These are phyloP conservation scores for Neonectria magnoliae DNA, from an alignment of 2,329 filamentous ascomycete species.

Conservation along the genomic window DNA sequence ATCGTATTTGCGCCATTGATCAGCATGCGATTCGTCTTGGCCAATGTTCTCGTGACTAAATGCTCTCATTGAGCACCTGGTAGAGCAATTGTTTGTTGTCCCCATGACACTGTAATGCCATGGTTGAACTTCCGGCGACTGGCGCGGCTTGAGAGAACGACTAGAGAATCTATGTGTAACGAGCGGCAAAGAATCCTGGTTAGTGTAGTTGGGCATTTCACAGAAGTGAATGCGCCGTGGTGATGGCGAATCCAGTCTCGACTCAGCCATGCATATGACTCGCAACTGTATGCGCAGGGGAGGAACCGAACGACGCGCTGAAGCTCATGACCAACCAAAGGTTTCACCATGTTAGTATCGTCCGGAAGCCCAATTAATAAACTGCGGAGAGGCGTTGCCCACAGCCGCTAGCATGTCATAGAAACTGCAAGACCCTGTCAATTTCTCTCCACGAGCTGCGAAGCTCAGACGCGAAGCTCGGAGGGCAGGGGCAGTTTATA, in stretches of 20 bases:
- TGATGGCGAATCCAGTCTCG: not conserved
- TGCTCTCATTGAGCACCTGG: not conserved
- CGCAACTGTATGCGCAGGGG: not conserved
- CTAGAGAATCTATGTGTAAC: not conserved
- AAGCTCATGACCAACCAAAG: not conserved
- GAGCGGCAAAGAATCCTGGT: not conserved
- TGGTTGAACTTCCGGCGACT: not conserved
- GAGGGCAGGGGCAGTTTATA: constrained; percentile 21
- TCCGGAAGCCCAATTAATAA: not conserved
- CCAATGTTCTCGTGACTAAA: not conserved
- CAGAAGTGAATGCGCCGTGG: not conserved
- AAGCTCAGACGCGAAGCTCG: constrained; percentile 4
- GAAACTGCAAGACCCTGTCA: constrained; percentile 1
- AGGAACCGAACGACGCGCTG: not conserved
- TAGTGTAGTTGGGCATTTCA: not conserved
- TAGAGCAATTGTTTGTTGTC: not conserved
- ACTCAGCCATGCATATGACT: not conserved
- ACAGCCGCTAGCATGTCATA: not conserved
- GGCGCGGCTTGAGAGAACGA: not conserved
- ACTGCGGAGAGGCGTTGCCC: not conserved
- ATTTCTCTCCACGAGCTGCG: constrained; percentile 1
- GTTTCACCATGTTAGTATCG: constrained; percentile 5
- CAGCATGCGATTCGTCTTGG: not conserved
- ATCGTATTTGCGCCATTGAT: not conserved
- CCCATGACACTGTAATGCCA: not conserved